These are phyloP conservation scores for Silene coronaria DNA, from an alignment of 179 eudicot genomes.

Conservation along the genomic window DNA sequence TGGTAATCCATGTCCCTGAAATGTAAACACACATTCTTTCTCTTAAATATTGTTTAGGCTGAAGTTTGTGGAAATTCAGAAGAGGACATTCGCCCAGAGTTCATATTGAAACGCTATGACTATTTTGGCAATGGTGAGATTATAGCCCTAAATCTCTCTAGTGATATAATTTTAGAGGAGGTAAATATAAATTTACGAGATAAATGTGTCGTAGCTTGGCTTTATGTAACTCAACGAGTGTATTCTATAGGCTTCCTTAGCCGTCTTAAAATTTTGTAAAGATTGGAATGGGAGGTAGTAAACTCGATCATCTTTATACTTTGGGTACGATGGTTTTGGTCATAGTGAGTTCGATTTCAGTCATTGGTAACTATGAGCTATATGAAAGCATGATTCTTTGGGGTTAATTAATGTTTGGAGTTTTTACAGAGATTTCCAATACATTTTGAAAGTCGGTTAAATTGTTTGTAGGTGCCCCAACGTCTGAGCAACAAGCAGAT, in stretches of 20 bases:
- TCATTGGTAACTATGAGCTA: not conserved
- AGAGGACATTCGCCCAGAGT: constrained; percentile 60
- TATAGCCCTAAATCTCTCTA: not conserved
- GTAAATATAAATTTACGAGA: constrained; percentile 1
- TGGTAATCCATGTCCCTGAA: not conserved
- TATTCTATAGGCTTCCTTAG: not conserved
- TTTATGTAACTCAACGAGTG: not conserved
- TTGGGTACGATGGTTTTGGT: not conserved
- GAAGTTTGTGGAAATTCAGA: constrained; percentile 63
- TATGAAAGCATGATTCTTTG: constrained; percentile 3
- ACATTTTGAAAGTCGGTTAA: not conserved
- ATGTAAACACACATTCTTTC: not conserved
- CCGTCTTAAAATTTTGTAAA: not conserved
- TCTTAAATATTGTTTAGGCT: constrained; percentile 42
- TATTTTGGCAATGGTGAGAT: constrained; percentile 74
- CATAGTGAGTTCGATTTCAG: not conserved
- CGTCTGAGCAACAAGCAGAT: constrained; percentile 58
- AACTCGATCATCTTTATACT: not conserved
- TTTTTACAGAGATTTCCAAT: not conserved
- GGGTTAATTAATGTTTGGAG: constrained; percentile 8
- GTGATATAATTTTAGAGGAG: not conserved
- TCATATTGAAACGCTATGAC: constrained; percentile 62
- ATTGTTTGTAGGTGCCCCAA: constrained; percentile 47
- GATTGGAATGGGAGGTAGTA: not conserved
- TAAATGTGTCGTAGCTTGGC: not conserved